Percentiles rank a stretch among this genome's conserved stretches.
phyloP scores from a whole-genome alignment of 192 early-diverging fungal genomes.

The Entrophospora sp. region DNA sequence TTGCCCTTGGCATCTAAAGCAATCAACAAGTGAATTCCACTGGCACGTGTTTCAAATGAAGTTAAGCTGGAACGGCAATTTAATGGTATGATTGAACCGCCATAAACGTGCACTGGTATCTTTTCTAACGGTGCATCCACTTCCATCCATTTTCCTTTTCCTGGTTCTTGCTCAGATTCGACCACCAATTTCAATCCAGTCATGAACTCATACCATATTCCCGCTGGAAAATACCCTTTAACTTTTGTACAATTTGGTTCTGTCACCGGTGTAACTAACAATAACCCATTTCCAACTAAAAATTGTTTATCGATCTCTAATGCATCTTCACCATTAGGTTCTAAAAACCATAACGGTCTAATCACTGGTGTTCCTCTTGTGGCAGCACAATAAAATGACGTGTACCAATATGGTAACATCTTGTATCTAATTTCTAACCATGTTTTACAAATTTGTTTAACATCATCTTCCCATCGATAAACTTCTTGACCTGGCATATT shows the following conservation, averaged over 20 bases:
- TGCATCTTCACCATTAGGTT: conserved; percentile 24
- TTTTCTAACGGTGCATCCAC: conserved; percentile 43
- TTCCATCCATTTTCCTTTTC: conserved; percentile 21
- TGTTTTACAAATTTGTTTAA: conserved; percentile 44
- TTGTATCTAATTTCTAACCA: conserved; percentile 48
- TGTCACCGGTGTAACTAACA: conserved; percentile 55
- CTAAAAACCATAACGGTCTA: conserved; percentile 48
- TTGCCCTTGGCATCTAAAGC: conserved; percentile 38
- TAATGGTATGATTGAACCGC: conserved; percentile 47
- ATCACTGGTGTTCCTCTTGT: conserved; percentile 44
- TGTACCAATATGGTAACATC: conserved; percentile 57
- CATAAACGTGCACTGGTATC: conserved; percentile 52
- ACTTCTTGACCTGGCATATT: conserved; percentile 45
- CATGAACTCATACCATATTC: conserved; percentile 57
- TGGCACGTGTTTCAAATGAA: conserved; percentile 32
- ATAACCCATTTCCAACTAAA: conserved; percentile 46
- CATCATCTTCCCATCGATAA: conserved; percentile 46
- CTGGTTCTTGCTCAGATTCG: conserved; percentile 19
- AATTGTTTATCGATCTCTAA: conserved; percentile 48
- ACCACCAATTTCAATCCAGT: conserved; percentile 17
- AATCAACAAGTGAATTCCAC: conserved; percentile 41
- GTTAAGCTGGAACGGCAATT: conserved; percentile 40
- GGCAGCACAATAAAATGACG: conserved; percentile 38
- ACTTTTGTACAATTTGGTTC: conserved; percentile 38
- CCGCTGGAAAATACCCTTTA: conserved; percentile 51